Base-by-base conservation (phyloP, 1,284 basidiomycete genomes). In the Rhodotorula sp. region DNA sequence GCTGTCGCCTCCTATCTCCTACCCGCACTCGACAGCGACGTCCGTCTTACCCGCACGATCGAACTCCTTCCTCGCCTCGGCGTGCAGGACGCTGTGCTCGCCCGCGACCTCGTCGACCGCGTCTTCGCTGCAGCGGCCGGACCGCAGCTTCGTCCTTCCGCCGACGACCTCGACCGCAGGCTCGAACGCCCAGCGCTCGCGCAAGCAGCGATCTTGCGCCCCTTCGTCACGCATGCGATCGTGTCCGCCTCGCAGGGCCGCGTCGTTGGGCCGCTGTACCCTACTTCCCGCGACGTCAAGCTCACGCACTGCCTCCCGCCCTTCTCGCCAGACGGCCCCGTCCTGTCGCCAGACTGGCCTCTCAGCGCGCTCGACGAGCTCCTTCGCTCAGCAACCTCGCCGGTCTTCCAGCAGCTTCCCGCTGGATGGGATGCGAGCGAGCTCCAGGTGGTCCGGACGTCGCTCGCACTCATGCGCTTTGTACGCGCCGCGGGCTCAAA, bases 391-490 rank as follows among this genome's bases (percentile, higher is more conserved):
- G 89, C 89, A 8, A 86, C 87, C 14, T 92, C 91, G 0, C 81
- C 85, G 0, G 89, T 91, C 2, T 89, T 94, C 81, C 85, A 86
- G 61, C 81, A 80, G 54, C 83, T 92, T 3, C 91, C 92, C 2
- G 76, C 82, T 0, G 85, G 86, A 9, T 97, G 93, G 93, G 85
- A 90, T 78, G 88, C 88, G 0, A 89, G 87, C 25, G 94, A 97
- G 81, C 84, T 87, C 19, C 90, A 95, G 45, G 83, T 97, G 19
- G 88, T 90, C 16, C 86, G 88, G 27, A 87, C 88, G 0, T 85
- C 87, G 9, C 82, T 94, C 7, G 79, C 87, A 5, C 82, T 93
- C 23, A 83, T 86, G 3, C 82, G 84, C 48, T 78, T 85, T 63
- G 66, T 61, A 45, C n/a, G 25, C 48, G 41, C 41, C 0, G 48